These are phyloP conservation scores for Firmiana major DNA, from an alignment of 345 rosid species.

Conservation along the genomic window DNA sequence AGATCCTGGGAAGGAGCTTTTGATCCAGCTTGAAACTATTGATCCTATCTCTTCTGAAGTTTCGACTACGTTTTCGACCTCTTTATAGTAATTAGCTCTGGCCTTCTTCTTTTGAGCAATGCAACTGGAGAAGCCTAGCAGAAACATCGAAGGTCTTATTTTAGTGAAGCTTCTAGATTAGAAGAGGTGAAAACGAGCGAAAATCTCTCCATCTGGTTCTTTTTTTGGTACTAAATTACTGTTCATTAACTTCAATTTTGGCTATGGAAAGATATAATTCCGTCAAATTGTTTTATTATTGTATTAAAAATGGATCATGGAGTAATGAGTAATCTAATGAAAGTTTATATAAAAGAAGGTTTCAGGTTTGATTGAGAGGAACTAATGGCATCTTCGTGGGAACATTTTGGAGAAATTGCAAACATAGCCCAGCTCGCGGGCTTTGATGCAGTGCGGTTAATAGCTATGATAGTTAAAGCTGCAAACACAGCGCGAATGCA, in stretches of 20 bases:
- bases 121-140: neutral
- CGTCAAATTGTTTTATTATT: constrained; percentile 34
- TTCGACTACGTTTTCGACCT: neutral
- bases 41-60: neutral
- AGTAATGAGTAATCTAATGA: constrained; percentile 58
- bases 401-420: constrained; percentile 71
- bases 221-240: neutral
- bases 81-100: neutral
- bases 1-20: constrained; percentile 23
- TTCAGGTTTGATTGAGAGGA: constrained; percentile 6
- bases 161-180: constrained; percentile 14
- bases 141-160: neutral
- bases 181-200: constrained; percentile 13
- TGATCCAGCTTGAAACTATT: constrained; percentile 18
- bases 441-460: constrained; percentile 70
- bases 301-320: constrained; percentile 58
- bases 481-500: constrained; percentile 91
- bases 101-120: neutral
- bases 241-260: neutral
- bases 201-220: neutral
- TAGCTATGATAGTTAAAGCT: constrained; percentile 79
- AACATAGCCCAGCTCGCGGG: constrained; percentile 77
- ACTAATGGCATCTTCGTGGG: constrained; percentile 69
- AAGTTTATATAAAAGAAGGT: constrained; percentile 62
- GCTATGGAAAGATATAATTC: neutral